These are phyloP conservation scores for Kondoa malvinella DNA, from an alignment of 768 basidiomycete species.

Conservation along the genomic window DNA sequence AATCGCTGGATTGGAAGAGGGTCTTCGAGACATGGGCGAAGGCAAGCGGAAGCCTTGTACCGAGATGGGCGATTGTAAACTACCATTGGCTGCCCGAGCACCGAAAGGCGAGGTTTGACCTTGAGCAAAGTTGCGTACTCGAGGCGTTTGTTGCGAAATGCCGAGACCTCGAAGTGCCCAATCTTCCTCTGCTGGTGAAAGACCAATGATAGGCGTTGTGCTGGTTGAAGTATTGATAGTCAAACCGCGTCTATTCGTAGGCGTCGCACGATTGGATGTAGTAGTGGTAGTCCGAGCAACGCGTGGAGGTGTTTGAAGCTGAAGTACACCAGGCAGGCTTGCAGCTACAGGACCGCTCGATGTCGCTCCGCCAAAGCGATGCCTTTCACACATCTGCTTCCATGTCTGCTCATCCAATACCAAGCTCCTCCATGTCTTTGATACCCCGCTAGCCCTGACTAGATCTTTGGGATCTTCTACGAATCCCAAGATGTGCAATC, in stretches of 20 bases:
- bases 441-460: slow-evolving; percentile 51
- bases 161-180: slow-evolving; percentile 5
- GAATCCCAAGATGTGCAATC: slow-evolving; percentile 55
- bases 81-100: not conserved
- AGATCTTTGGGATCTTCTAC: slow-evolving; percentile 60
- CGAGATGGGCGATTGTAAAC: not conserved
- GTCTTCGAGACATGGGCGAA: not conserved
- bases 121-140: not conserved
- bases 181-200: not conserved
- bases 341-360: not conserved
- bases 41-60: slow-evolving; percentile 1
- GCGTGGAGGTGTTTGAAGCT: not conserved
- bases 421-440: slow-evolving; percentile 51
- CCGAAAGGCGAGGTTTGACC: not conserved
- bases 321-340: not conserved
- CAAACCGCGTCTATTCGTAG: not conserved
- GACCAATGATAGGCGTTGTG: not conserved
- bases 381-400: slow-evolving; percentile 43
- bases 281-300: not conserved
- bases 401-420: slow-evolving; percentile 61
- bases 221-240: not conserved
- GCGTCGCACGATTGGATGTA: not conserved
- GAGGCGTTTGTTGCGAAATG: not conserved
- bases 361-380: not conserved
- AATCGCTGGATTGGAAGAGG: not conserved